A percentile compares a stretch with the other conserved stretches of the same genome.
Conservation (phyloP, 805 yeast genomes). For the Metschnikowia kofuensis region DNA sequence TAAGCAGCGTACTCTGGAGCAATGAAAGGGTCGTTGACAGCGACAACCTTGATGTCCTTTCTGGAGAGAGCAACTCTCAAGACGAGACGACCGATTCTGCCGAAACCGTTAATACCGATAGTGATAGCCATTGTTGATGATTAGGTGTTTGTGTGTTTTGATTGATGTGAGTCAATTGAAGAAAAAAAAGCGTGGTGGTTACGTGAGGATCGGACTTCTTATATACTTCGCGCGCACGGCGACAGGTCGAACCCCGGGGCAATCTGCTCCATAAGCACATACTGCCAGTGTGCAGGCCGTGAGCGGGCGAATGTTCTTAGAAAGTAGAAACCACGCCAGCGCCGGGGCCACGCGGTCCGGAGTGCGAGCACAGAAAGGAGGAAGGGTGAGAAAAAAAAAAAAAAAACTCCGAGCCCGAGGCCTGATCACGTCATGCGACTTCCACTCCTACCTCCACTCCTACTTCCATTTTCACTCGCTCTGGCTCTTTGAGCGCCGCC, state of each 20-base stretch:
- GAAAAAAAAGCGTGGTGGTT: background rate
- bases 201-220: slow-evolving; percentile 1
- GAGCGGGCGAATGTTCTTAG: slow-evolving; percentile 9
- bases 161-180: slow-evolving; percentile 11
- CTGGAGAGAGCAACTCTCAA: slow-evolving; percentile 75
- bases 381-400: background rate
- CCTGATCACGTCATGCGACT: slow-evolving; percentile 2
- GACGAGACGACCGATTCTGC: slow-evolving; percentile 90
- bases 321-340: slow-evolving; percentile 2
- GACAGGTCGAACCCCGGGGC: slow-evolving; percentile 16
- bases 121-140: slow-evolving; percentile 50
- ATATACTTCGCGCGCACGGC: slow-evolving; percentile 6
- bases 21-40: slow-evolving; percentile 90
- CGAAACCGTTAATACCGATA: slow-evolving; percentile 93
- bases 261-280: slow-evolving; percentile 18
- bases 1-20: slow-evolving; percentile 88
- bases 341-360: slow-evolving; percentile 13
- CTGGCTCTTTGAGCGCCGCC: too few relatives aligned
- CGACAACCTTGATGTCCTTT: slow-evolving; percentile 77
- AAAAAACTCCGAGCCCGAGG: slow-evolving; percentile 5
- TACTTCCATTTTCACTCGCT: background rate
- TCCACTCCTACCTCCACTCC: background rate
- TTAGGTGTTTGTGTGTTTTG: background rate
- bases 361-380: background rate
- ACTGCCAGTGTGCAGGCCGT: slow-evolving; percentile 2